Evolutionary conservation across 192 early-diverging fungal species (phyloP).

Genomic region (Oehlia diaphana): DNA sequence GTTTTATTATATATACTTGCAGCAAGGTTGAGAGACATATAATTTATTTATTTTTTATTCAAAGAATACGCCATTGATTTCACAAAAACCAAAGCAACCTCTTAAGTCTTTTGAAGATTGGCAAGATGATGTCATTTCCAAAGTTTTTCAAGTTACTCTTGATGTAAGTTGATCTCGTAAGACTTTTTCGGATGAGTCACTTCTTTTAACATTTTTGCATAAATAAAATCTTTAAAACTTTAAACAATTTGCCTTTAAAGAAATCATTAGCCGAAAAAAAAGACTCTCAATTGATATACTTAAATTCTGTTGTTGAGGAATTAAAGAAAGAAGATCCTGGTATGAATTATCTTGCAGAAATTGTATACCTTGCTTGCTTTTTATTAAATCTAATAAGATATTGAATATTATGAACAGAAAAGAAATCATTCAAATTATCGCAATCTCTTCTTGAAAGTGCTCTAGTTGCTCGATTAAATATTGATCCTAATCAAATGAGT

Average conservation of each 20-base stretch:
- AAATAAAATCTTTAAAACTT: not conserved
- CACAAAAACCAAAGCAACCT: constrained; percentile 33
- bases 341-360: not conserved
- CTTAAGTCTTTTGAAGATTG: constrained; percentile 65
- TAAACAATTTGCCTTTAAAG: constrained; percentile 12
- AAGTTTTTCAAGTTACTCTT: constrained; percentile 76
- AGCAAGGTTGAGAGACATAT: too few relatives aligned
- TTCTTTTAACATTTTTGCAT: not conserved
- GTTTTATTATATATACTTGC: too few relatives aligned
- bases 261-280: constrained; percentile 32
- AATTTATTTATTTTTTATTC: not conserved
- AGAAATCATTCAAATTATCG: constrained; percentile 48
- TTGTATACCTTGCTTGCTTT: not conserved
- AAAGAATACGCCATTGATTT: constrained; percentile 23
- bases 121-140: constrained; percentile 81
- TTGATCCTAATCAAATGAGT: constrained; percentile 50
- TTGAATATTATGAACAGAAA: not conserved
- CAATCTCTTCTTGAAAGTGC: constrained; percentile 62
- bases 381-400: constrained; percentile 30
- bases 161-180: constrained; percentile 50
- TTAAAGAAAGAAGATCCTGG: constrained; percentile 39
- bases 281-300: constrained; percentile 34
- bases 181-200: not conserved
- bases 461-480: constrained; percentile 68
- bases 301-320: constrained; percentile 35